Conservation (phyloP, 306 rosid species). For the Astragalus glycyphyllos region DNA sequence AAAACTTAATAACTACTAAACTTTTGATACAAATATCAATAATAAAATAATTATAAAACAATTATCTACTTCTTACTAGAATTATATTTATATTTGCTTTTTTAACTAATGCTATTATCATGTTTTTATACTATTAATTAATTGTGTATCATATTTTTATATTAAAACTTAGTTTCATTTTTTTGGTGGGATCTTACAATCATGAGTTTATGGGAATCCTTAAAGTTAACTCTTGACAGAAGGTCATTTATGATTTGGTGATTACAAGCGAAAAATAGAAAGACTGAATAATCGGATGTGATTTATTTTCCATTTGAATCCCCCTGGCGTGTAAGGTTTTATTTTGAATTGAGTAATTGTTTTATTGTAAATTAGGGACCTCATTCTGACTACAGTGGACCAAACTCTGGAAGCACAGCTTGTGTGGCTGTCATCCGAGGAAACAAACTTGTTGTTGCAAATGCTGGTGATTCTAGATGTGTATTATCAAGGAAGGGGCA, state of each 20-base stretch:
- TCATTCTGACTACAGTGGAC: slow-evolving; percentile 90
- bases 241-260: slow-evolving; percentile 30
- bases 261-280: slow-evolving; percentile 22
- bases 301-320: slow-evolving; percentile 11
- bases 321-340: slow-evolving; percentile 9
- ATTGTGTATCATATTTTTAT: too few relatives aligned
- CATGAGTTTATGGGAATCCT: slow-evolving; percentile 10
- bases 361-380: slow-evolving; percentile 76
- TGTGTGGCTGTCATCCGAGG: slow-evolving; percentile 81
- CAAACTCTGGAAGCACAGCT: slow-evolving; percentile 90
- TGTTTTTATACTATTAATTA: too few relatives aligned
- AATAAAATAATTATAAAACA: too few relatives aligned
- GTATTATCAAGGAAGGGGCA: slow-evolving; percentile 90
- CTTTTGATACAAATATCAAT: too few relatives aligned
- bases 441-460: slow-evolving; percentile 81
- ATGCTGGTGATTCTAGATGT: slow-evolving; percentile 98
- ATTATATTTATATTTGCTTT: too few relatives aligned
- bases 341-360: slow-evolving; percentile 40
- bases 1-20: too few relatives aligned
- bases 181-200: too few relatives aligned
- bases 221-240: slow-evolving; percentile 18
- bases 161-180: too few relatives aligned
- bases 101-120: too few relatives aligned
- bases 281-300: not conserved
- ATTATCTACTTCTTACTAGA: too few relatives aligned